Percentiles rank a stretch among this genome's conserved stretches.
Evolutionary conservation across 257 asterid species (phyloP).

Genomic region (Dorcoceras hygrometricum): DNA sequence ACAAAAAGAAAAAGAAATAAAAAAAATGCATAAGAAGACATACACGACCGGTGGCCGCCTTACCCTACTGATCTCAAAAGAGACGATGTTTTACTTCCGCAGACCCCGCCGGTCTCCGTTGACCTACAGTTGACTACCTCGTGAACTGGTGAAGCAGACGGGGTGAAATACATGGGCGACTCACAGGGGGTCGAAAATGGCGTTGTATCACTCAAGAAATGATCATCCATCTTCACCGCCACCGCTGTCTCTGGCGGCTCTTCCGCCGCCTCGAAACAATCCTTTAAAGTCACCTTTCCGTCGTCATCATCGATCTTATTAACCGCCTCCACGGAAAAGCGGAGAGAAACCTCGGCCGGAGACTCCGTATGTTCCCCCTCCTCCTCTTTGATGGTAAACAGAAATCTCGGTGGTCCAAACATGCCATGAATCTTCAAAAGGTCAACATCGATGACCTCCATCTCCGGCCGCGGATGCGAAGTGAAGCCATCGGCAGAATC

Average conservation of each 20-base stretch:
- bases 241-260: conserved; percentile 18
- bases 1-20: background rate
- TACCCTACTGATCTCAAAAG: conserved; percentile 5
- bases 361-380: conserved; percentile 50
- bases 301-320: conserved; percentile 8
- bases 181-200: conserved; percentile 54
- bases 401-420: conserved; percentile 59
- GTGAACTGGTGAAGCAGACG: conserved; percentile 42
- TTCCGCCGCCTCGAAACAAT: conserved; percentile 29
- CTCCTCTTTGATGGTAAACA: conserved; percentile 57
- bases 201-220: conserved; percentile 29
- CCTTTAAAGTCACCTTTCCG: conserved; percentile 34
- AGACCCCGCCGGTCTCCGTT: background rate
- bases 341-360: conserved; percentile 22
- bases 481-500: background rate
- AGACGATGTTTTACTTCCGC: background rate
- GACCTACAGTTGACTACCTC: conserved; percentile 28
- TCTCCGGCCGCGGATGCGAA: conserved; percentile 27
- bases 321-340: conserved; percentile 25
- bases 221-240: conserved; percentile 26
- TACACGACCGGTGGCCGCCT: background rate
- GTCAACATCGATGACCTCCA: conserved; percentile 56
- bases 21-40: too few relatives aligned
- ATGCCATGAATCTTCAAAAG: conserved; percentile 48
- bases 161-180: conserved; percentile 49